Evolutionary conservation across 495 filamentous ascomycete species (phyloP), one percentile per base, ranked within the genome.

Genomic region (Penicillium maclennaniae): DNA sequence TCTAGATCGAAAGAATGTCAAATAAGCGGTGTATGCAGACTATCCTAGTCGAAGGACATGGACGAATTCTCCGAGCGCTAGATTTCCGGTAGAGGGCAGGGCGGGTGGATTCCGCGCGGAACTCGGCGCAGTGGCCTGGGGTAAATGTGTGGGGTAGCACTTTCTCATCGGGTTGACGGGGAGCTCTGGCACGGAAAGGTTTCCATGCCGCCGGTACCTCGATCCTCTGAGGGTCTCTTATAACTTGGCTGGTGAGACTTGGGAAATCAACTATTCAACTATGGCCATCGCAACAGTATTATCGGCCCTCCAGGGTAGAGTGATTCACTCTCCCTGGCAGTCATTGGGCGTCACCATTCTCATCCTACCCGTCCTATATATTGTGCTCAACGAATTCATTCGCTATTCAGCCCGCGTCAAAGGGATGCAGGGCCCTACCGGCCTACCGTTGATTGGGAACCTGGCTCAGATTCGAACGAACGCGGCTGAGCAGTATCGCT

Each of bases 361-460:
- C 50, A 1, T 71, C 6, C 26, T 69, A 9, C 70, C 71, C 1
- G 17, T 76, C 16, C 44, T 73, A 40, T 83, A 81, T 60, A 48
- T 83, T 43, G 49, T 81, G 12, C 46, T 69, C 7, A 84, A 82
- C 61, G 81, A 85, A 53, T 68, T 79, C 43, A 60, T 74, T 47
- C 81, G 81, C 9, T 52, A 66, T 15, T 70, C 72, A 9, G 70
- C 72, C 26, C 74, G 81, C 37, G 72, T 85, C 1, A 60, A 71
- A 1, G 74, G 75, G 16, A 71, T 87, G 46, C 69, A 67, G 14
- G 83, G 83, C 6, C 83, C 83, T 0, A 65, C 61, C 10, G 82
- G 83, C 1, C 67, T 80, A 54, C 83, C 82, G 1, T 56, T 87
- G 39, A 76, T 87, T 40, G 83, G 83, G n/a, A 86, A 85, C 54